Base-by-base conservation (phyloP, 495 filamentous ascomycete genomes). In the Penicillium salamii region DNA sequence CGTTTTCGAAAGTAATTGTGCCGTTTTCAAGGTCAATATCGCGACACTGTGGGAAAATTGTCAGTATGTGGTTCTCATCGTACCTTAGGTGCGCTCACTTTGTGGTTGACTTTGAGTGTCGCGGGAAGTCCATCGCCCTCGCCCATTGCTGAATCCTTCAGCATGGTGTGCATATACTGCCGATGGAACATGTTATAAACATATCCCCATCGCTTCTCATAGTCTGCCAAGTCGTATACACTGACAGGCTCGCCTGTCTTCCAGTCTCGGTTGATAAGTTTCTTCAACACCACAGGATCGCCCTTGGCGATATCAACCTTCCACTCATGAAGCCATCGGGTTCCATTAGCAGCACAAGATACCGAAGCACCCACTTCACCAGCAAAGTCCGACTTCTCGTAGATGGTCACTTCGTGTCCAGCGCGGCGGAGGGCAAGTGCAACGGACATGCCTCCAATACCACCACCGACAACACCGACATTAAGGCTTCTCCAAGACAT, bases 401-500 rank as follows among this genome's bases (percentile, higher is more conserved):
- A 71, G 40, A 71, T 74, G 12, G 69, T 76, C 12, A 88, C 84
- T 3, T 67, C 54, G 57, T 87, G 84, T 29, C 85, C 85, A n/a
- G 83, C 77, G 19, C 86, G 78, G 9, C 76, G 74, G 20, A 82
- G 70, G 8, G 84, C 70, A 51, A 88, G 85, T 1, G 83, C 82
- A 2, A 78, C 78, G 8, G 78, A 78, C 38, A 90, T 71, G 6
- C 86, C 86, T n/a, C 82, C 82, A 26, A 89, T 79, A 14, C 86
- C 86, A 7, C 83, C 86, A 14, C 86, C 86, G 17, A 86, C 70
- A 3, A 89, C 72, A 23, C 80, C 72, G 42, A 84, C 63, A 24
- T 70, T 68, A 8, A 81, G 57, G 20, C 38, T 61, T 42, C 49
- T 59, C 70, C 70, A 73, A 38, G 56, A 47, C 51, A 51, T 52